phyloP scores from a whole-genome alignment of 331 rosid genomes.

The Quercus phellos region DNA sequence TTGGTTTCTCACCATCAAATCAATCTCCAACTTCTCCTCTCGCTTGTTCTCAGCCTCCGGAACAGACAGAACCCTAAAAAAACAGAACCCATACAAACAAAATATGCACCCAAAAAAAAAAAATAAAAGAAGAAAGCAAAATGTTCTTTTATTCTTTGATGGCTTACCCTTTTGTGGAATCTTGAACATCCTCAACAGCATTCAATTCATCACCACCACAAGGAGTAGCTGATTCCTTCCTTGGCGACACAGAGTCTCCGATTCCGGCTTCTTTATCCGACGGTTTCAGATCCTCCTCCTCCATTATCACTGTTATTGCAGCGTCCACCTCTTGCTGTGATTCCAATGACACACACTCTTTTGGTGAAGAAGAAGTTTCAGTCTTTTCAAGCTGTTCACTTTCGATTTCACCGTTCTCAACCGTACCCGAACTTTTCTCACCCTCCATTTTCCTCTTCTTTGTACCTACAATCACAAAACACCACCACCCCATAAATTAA shows the following conservation, averaged over 20 bases:
- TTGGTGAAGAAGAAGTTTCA: conserved; percentile 14
- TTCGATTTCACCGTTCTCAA: conserved; percentile 21
- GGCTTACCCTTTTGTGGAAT: conserved; percentile 46
- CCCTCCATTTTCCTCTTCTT: conserved; percentile 34
- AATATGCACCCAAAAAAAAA: background rate
- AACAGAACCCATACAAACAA: conserved; percentile 14
- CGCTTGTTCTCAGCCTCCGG: conserved; percentile 24
- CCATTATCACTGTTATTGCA: background rate
- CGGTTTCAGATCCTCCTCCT: conserved; percentile 1
- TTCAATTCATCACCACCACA: conserved; percentile 11
- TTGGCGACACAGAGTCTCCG: no score
- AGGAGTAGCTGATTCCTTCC: conserved; percentile 2
- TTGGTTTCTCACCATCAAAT: conserved; percentile 59
- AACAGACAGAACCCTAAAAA: conserved; percentile 33
- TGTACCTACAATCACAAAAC: background rate
- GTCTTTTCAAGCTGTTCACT: conserved; percentile 24
- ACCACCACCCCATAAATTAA: background rate
- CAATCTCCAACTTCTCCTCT: conserved; percentile 49
- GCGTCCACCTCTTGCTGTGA: background rate
- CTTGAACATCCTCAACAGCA: conserved; percentile 18
- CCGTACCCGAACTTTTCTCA: conserved; percentile 5
- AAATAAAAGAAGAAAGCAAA: background rate
- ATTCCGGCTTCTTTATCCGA: background rate
- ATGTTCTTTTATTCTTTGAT: conserved; percentile 8
- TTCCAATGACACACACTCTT: conserved; percentile 12